Conservation (phyloP, 257 asterid genomes). For the Ilex asprella region DNA sequence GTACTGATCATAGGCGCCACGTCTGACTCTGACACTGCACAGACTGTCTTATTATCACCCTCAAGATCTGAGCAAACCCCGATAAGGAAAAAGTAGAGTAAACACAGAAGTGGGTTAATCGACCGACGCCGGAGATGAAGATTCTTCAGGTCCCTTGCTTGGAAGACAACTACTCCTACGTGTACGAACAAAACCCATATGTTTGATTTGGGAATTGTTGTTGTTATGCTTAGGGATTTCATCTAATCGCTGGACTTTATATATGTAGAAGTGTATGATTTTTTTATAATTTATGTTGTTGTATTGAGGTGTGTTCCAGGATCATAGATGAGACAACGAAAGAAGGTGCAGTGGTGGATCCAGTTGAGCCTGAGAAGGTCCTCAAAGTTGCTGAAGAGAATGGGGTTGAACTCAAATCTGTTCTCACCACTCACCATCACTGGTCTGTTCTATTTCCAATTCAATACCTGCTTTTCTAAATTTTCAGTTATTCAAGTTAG, state of each 20-base stretch:
- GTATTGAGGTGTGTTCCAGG: constrained; percentile 20
- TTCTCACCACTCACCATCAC: constrained; percentile 97
- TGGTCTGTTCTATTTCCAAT: constrained; percentile 33
- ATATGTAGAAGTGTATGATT: not conserved
- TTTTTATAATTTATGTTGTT: not conserved
- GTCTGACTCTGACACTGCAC: too few relatives aligned
- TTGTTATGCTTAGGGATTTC: not conserved
- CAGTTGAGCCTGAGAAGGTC: constrained; percentile 85
- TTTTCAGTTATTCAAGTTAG: not conserved
- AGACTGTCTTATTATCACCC: too few relatives aligned
- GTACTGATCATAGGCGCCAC: too few relatives aligned
- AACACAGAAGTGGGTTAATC: not conserved
- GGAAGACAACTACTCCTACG: constrained; percentile 61
- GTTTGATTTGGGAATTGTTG: not conserved
- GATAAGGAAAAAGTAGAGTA: too few relatives aligned
- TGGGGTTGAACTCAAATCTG: constrained; percentile 60
- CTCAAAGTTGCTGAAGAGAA: constrained; percentile 68
- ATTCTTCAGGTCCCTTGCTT: constrained; percentile 64
- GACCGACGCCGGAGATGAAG: constrained; percentile 34
- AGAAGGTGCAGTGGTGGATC: constrained; percentile 90
- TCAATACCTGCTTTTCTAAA: not conserved
- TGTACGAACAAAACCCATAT: constrained; percentile 20
- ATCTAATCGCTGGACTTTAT: not conserved
- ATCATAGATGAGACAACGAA: constrained; percentile 64
- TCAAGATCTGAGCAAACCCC: too few relatives aligned